phyloP scores from a whole-genome alignment of 306 rosid genomes.

The Morella rubra region DNA sequence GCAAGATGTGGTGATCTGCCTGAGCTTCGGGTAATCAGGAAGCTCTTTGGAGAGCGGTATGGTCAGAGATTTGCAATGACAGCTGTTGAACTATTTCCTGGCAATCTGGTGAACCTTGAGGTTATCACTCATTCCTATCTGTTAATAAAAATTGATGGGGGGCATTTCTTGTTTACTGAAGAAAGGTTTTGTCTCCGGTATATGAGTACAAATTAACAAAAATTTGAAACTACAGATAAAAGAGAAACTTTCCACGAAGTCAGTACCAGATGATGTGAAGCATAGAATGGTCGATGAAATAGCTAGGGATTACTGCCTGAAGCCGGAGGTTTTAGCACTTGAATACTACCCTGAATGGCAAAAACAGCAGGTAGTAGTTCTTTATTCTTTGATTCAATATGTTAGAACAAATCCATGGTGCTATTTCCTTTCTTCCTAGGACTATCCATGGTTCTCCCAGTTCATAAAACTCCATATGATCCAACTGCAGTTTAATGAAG shows the following conservation, averaged over 20 bases:
- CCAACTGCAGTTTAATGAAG: constrained; percentile 37
- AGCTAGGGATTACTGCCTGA: constrained; percentile 43
- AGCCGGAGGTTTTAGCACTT: constrained; percentile 54
- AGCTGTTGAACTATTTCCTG: constrained; percentile 63
- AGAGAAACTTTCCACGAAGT: constrained; percentile 46
- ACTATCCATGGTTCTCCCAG: too few species aligned
- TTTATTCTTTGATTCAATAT: background rate
- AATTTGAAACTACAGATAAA: constrained; percentile 46
- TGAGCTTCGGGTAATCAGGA: constrained; percentile 69
- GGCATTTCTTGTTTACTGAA: background rate
- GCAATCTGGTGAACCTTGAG: constrained; percentile 74
- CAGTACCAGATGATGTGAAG: constrained; percentile 55
- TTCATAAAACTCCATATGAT: background rate
- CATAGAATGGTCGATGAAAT: constrained; percentile 57
- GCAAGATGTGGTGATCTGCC: constrained; percentile 88
- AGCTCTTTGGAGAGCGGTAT: constrained; percentile 68
- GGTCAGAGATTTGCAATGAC: constrained; percentile 51
- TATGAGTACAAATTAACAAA: constrained; percentile 6
- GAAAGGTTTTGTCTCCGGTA: background rate
- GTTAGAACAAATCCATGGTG: background rate
- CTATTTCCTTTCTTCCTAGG: too few species aligned
- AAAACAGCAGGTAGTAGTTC: constrained; percentile 44
- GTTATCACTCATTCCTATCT: constrained; percentile 25
- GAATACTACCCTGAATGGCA: constrained; percentile 65
- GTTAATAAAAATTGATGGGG: background rate